Base-by-base conservation (phyloP, 1,139 yeast species). In the Candida sanyaensis region DNA sequence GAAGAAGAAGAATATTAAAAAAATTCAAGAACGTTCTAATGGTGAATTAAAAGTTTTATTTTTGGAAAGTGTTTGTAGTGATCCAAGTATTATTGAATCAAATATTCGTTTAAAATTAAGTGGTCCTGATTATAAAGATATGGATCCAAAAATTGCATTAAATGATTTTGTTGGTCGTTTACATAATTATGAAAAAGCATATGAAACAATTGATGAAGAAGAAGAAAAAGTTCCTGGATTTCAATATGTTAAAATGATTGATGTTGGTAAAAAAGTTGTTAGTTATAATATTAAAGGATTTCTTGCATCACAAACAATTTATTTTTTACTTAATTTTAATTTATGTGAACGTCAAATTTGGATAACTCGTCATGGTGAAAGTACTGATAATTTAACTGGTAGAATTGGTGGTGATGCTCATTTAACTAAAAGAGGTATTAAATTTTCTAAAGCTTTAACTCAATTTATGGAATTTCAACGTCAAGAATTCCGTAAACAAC, bases 331-430 rank as follows among this genome's bases (percentile, higher is more conserved):
- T 55, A 93, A 93, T 64, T 92, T 93, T 77, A 93, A 93, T 62
- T 75, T 93, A 38, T 83, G 89, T 50, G 96, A 90, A 63, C 80
- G 98, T 51, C 96, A 90, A 65, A 91, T 93, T 45, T 93, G 97
- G 96, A 87, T 93, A 54, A 86, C 97, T 1, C 80, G 98, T 53
- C 97, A 92, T 62, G 99, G 98, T 45, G 98, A 93, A 66, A 83
- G 92, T 54, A 79, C 79, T 41, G 97, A 90, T 63, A 93, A 92
- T 63, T 84, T 89, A 29, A 66, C 74, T 45, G 98, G 98, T 8
- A 77, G 82, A 50, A 88, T 93, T 55, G 98, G 99, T 13, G 97
- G 98, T 23, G 95, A 93, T 63, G 86, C 97, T 0, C 75, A 75
- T 29, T 71, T 93, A 45, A 93, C 98, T 0, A 77, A 80, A 51